Percentiles rank a stretch among this genome's conserved stretches.
phyloP scores from a whole-genome alignment of 2,329 filamentous ascomycete species.

The Colletotrichum somersetense region DNA sequence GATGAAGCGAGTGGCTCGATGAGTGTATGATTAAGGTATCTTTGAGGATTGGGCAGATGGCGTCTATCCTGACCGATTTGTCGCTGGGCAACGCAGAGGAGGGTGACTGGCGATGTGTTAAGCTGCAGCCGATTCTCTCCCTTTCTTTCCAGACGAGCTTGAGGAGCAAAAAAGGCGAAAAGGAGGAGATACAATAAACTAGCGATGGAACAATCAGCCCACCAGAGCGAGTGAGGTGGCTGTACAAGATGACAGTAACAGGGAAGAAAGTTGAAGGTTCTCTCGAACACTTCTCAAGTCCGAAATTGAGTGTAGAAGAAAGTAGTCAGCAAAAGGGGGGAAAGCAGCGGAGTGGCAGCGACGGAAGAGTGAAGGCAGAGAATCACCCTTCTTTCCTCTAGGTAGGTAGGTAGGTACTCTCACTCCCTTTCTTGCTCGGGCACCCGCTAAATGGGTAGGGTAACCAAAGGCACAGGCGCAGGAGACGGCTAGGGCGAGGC shows the following conservation, averaged over 20 bases:
- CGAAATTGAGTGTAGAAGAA: constrained; percentile 40
- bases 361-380: constrained; percentile 18
- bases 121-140: constrained; percentile 28
- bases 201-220: constrained; percentile 57
- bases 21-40: constrained; percentile 18
- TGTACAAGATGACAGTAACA: constrained; percentile 46
- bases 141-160: constrained; percentile 20
- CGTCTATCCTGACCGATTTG: constrained; percentile 24
- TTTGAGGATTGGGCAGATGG: background rate
- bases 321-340: constrained; percentile 33
- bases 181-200: constrained; percentile 44
- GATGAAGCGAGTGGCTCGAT: constrained; percentile 18
- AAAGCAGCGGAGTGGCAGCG: background rate
- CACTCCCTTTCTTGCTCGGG: background rate
- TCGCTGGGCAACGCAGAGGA: constrained; percentile 38
- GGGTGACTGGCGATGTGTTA: constrained; percentile 14
- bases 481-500: constrained; percentile 11
- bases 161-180: constrained; percentile 39
- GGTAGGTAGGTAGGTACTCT: background rate
- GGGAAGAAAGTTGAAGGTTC: constrained; percentile 43
- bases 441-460: constrained; percentile 14
- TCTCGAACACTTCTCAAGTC: constrained; percentile 25
- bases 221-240: constrained; percentile 72
- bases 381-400: constrained; percentile 22
- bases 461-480: constrained; percentile 12